phyloP scores from a whole-genome alignment of 495 filamentous ascomycete genomes.

The Saxophila tyrrhenica region DNA sequence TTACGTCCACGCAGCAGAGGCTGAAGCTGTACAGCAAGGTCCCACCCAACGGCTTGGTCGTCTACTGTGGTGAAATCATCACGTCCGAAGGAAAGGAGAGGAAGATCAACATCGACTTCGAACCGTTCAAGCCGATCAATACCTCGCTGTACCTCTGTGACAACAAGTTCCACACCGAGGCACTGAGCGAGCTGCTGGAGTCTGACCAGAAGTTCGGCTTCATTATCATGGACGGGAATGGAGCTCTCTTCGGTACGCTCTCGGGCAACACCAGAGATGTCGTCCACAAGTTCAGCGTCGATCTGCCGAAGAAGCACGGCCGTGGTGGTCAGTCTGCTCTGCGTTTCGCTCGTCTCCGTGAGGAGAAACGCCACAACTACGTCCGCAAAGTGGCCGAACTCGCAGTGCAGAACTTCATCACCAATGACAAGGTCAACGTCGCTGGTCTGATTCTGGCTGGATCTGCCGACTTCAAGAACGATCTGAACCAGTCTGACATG shows the following conservation, averaged over 20 bases:
- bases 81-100: conserved; percentile 96
- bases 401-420: conserved; percentile 97
- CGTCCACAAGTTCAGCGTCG: conserved; percentile 94
- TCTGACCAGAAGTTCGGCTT: conserved; percentile 99
- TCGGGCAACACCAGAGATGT: conserved; percentile 94
- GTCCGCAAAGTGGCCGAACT: conserved; percentile 96
- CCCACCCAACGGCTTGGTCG: conserved; percentile 89
- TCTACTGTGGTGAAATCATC: conserved; percentile 99
- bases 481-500: conserved; percentile 93
- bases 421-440: conserved; percentile 94
- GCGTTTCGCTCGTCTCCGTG: conserved; percentile 97
- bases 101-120: conserved; percentile 99
- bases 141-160: conserved; percentile 98
- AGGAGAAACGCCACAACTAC: conserved; percentile 99
- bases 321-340: conserved; percentile 98
- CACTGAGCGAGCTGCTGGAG: conserved; percentile 88
- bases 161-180: conserved; percentile 99
- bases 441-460: conserved; percentile 88
- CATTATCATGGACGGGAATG: conserved; percentile 99
- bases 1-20: conserved; percentile 96
- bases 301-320: conserved; percentile 98
- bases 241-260: conserved; percentile 88
- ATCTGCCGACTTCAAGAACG: conserved; percentile 99
- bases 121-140: conserved; percentile 99
- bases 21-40: conserved; percentile 98